These are phyloP conservation scores for Aureobasidium mangrovei DNA, from an alignment of 2,329 filamentous ascomycete genomes.

Conservation along the genomic window DNA sequence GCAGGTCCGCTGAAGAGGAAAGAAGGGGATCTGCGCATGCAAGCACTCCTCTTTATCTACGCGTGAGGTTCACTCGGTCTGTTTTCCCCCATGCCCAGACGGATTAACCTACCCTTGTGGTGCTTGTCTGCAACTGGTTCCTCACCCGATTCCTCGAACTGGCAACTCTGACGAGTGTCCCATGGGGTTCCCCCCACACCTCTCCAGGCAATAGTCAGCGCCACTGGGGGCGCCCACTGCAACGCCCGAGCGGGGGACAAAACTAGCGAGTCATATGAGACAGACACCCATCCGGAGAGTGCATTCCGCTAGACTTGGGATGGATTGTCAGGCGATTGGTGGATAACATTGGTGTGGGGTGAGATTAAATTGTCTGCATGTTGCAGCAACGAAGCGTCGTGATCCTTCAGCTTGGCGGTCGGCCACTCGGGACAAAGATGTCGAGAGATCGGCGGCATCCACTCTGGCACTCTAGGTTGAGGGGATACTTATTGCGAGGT, in stretches of 20 bases:
- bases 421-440: conserved; percentile 8
- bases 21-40: neutral
- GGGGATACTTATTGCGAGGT: conserved; percentile 1
- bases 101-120: neutral
- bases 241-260: neutral
- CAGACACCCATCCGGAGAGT: neutral
- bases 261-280: neutral
- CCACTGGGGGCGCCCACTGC: neutral
- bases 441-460: neutral
- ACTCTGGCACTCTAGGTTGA: neutral
- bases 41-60: neutral
- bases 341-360: neutral
- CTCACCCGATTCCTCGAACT: neutral
- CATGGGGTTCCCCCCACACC: conserved; percentile 10
- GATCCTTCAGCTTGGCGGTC: conserved; percentile 12
- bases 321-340: neutral
- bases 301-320: neutral
- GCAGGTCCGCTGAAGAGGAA: neutral
- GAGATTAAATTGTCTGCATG: conserved; percentile 5
- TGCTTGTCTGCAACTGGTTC: neutral
- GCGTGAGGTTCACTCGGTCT: neutral
- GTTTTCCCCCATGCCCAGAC: conserved; percentile 10
- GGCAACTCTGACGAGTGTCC: neutral
- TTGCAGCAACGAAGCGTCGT: neutral
- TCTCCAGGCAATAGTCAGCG: neutral